phyloP scores from a whole-genome alignment of 2,329 filamentous ascomycete species.

The Dactylellina leptospora region DNA sequence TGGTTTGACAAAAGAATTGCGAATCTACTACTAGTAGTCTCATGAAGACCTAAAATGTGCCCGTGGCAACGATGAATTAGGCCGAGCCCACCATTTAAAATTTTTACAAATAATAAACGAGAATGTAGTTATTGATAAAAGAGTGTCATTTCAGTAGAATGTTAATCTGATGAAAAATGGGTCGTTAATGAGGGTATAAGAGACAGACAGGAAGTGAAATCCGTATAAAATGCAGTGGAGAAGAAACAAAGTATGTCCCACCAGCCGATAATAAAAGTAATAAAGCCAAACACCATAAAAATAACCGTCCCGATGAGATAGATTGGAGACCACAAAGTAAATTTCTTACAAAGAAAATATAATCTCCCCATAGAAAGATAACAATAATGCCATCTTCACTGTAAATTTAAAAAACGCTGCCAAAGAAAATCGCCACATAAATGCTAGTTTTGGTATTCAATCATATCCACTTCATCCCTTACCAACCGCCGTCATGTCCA shows the following conservation, averaged over 20 bases:
- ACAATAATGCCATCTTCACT: too few species aligned
- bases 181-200: constrained; percentile 51
- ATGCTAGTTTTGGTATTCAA: too few species aligned
- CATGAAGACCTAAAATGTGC: too few species aligned
- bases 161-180: neutral
- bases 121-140: neutral
- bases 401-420: too few species aligned
- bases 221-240: neutral
- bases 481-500: constrained; percentile 17
- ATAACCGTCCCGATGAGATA: constrained; percentile 18
- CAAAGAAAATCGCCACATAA: too few species aligned
- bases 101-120: neutral
- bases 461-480: neutral
- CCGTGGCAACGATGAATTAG: too few species aligned
- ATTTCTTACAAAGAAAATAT: neutral
- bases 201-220: constrained; percentile 19
- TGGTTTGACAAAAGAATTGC: too few species aligned
- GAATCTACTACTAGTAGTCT: too few species aligned
- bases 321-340: neutral
- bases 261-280: too few species aligned
- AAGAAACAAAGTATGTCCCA: constrained; percentile 21
- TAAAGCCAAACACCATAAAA: constrained; percentile 43
- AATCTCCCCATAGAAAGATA: neutral
- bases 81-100: too few species aligned
- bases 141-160: constrained; percentile 1